Conservation (phyloP, 2,329 filamentous ascomycete species). For the Akanthomyces dipterigenus region DNA sequence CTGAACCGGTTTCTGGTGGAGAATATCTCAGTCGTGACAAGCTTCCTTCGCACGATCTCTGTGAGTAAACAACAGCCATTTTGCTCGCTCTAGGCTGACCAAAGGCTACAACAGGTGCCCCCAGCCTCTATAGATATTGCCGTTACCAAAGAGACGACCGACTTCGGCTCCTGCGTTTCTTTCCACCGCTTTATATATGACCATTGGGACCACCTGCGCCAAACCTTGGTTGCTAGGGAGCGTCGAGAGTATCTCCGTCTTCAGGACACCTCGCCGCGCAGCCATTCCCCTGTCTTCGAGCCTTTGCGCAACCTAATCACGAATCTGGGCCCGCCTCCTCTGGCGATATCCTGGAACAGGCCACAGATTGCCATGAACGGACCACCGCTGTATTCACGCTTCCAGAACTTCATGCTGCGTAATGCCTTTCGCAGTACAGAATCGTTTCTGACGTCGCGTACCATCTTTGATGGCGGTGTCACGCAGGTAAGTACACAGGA, state of each 20-base stretch:
- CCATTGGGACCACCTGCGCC: conserved; percentile 63
- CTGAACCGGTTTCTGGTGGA: conserved; percentile 62
- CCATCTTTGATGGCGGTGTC: conserved; percentile 65
- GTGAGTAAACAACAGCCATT: conserved; percentile 33
- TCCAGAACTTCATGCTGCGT: conserved; percentile 66
- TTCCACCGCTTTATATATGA: conserved; percentile 65
- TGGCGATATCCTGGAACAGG: conserved; percentile 64
- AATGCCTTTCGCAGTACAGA: conserved; percentile 61
- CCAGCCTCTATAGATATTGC: conserved; percentile 39
- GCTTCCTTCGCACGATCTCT: conserved; percentile 61
- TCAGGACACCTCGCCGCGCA: conserved; percentile 45
- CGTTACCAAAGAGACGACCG: conserved; percentile 46
- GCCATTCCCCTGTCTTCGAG: conserved; percentile 51
- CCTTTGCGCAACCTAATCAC: conserved; percentile 55
- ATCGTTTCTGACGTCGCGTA: conserved; percentile 56
- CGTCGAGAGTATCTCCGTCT: conserved; percentile 49
- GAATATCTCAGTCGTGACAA: conserved; percentile 62
- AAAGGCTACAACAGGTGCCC: conserved; percentile 30
- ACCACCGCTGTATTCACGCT: conserved; percentile 58
- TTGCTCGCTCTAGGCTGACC: conserved; percentile 14
- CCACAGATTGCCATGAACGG: conserved; percentile 58
- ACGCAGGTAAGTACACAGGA: conserved; percentile 46
- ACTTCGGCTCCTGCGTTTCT: conserved; percentile 65
- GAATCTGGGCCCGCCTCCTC: conserved; percentile 59
- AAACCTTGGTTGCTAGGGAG: conserved; percentile 55